Evolutionary conservation across 345 rosid species (phyloP).

Genomic region (Syzygium aromaticum): DNA sequence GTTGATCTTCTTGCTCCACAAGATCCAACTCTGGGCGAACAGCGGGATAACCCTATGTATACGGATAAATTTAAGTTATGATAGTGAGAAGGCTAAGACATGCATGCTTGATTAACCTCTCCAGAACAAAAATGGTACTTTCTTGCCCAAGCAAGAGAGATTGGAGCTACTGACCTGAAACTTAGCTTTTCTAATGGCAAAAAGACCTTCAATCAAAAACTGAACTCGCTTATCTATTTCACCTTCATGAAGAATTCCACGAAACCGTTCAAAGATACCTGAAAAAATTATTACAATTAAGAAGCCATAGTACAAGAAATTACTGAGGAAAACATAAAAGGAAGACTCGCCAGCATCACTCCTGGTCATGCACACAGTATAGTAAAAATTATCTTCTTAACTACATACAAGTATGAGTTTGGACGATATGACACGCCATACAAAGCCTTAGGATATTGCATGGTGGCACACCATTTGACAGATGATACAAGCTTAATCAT

Average conservation of each 20-base stretch:
- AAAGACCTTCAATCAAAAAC: conserved; percentile 79
- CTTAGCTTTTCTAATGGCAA: conserved; percentile 77
- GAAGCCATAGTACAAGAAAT: background rate
- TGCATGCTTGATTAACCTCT: background rate
- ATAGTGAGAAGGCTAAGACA: background rate
- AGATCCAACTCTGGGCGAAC: conserved; percentile 94
- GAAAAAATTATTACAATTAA: conserved; percentile 7
- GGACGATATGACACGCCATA: background rate
- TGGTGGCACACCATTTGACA: background rate
- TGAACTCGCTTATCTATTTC: conserved; percentile 94
- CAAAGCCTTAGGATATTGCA: background rate
- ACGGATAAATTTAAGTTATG: background rate
- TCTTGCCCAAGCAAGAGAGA: background rate
- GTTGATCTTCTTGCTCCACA: conserved; percentile 77
- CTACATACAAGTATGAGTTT: background rate
- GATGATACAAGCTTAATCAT: background rate
- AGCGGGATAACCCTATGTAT: conserved; percentile 74
- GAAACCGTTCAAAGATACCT: conserved; percentile 94
- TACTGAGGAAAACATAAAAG: background rate
- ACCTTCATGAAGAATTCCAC: conserved; percentile 95
- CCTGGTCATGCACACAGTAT: background rate
- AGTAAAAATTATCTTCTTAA: background rate
- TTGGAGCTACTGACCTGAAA: conserved; percentile 47
- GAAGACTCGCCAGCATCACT: background rate
- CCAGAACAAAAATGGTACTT: background rate